These are phyloP conservation scores for Pseudoperonospora humuli DNA, from an alignment of 352 stramenopile species.

Conservation along the genomic window DNA sequence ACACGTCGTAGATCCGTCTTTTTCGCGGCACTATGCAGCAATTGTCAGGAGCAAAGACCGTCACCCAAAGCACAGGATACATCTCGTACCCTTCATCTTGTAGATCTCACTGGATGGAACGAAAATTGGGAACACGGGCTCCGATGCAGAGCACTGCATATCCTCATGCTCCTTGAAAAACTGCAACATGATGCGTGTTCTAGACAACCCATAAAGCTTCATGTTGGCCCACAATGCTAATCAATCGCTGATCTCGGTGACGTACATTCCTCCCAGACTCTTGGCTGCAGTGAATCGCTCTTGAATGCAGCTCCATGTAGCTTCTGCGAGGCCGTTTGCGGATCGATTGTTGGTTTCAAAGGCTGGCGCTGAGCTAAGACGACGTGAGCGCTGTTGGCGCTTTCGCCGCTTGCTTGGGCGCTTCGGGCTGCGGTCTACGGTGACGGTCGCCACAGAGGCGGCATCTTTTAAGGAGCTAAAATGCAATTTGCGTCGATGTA, in stretches of 20 bases:
- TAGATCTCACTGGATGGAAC: conserved; percentile 57
- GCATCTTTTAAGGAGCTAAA: conserved; percentile 13
- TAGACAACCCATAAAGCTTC: conserved; percentile 6
- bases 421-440: conserved; percentile 7
- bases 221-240: background rate
- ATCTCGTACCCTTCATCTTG: conserved; percentile 45
- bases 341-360: background rate
- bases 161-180: conserved; percentile 62
- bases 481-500: conserved; percentile 21
- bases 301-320: conserved; percentile 29
- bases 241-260: background rate
- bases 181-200: conserved; percentile 41
- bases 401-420: conserved; percentile 17
- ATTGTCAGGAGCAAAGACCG: conserved; percentile 3
- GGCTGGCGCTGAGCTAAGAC: conserved; percentile 4
- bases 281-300: conserved; percentile 32
- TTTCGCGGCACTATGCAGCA: conserved; percentile 47
- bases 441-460: conserved; percentile 9
- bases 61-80: conserved; percentile 1
- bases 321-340: conserved; percentile 11
- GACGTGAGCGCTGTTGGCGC: conserved; percentile 9
- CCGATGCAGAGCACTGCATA: conserved; percentile 12
- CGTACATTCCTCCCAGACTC: conserved; percentile 47
- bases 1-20: conserved; percentile 64
- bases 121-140: conserved; percentile 31